phyloP scores from a whole-genome alignment of 1,284 basidiomycete genomes.

The Cronartium quercuum region DNA sequence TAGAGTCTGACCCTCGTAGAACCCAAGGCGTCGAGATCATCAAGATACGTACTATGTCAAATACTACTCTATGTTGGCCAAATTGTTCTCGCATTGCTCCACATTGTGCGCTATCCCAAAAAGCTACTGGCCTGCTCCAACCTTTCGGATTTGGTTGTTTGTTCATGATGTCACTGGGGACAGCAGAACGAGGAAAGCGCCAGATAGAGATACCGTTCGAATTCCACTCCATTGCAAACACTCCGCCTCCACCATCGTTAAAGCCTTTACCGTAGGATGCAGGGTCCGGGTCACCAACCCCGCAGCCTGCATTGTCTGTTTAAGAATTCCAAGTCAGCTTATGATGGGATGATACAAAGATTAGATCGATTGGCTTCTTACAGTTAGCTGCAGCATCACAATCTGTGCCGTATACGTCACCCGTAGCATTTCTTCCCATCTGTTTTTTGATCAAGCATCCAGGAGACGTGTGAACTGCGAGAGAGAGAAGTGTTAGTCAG shows the following conservation, averaged over 20 bases:
- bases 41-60: slow-evolving; percentile 56
- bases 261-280: slow-evolving; percentile 64
- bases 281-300: slow-evolving; percentile 56
- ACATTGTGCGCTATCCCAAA: slow-evolving; percentile 61
- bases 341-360: background rate
- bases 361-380: slow-evolving; percentile 5
- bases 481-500: no score
- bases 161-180: slow-evolving; percentile 63
- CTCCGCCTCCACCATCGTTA: slow-evolving; percentile 66
- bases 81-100: slow-evolving; percentile 61
- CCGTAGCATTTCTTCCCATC: slow-evolving; percentile 49
- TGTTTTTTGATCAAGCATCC: slow-evolving; percentile 57
- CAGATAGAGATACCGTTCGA: slow-evolving; percentile 65
- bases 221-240: slow-evolving; percentile 68
- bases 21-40: no score
- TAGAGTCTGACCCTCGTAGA: no score
- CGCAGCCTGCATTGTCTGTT: slow-evolving; percentile 63
- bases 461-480: slow-evolving; percentile 57
- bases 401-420: slow-evolving; percentile 3
- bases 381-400: slow-evolving; percentile 22
- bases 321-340: background rate
- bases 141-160: slow-evolving; percentile 58
- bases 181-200: slow-evolving; percentile 44
- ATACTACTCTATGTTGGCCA: slow-evolving; percentile 60
- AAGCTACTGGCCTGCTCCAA: slow-evolving; percentile 65